Base-by-base conservation (phyloP, 1,139 yeast genomes). In the Debaryomycetaceae sp. region DNA sequence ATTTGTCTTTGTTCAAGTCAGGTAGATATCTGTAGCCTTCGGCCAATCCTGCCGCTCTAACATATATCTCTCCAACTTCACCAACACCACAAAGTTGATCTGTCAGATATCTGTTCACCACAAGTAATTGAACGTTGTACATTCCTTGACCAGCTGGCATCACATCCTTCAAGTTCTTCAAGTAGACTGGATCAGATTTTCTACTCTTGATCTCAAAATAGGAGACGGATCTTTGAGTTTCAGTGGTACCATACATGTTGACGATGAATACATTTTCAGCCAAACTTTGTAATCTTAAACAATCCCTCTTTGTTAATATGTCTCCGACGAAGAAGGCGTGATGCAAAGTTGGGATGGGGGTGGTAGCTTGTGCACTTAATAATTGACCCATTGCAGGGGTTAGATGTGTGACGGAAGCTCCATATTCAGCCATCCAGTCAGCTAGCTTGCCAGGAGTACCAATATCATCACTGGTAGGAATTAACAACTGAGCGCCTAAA, bases 371-470 rank as follows among this genome's bases (percentile, higher is more conserved):
- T 2, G 99, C 97, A 52, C 96, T 86, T 57, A 95, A 76, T 49
- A 93, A 74, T 68, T 93, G 99, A 50, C 99, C 99, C 99, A 95
- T 93, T 4, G 99, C 99, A 6, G 99, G 99, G 0, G 99, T 93
- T 66, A 93, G 77, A 65, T 93, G 99, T 1, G 99, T 93, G 1
- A 93, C 97, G 3, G 97, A 85, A 27, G 98, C 97, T 22, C 87
- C 88, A 57, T 90, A 81, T 49, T 78, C 82, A 35, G 86, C 82
- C 96, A 95, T 90, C 99, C 99, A 93, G 56, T 88, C 95, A 5
- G 99, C 99, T 45, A 93, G 75, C 60, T 85, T 84, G 36, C 99
- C 99, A 6, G 99, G 99, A 5, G 99, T 93, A 42, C 99, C 99
- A 59, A 93, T 93, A 63, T 95, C 99, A 62, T 93, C 98, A 22